Evolutionary conservation across 2,329 filamentous ascomycete species (phyloP), one percentile per base, ranked within the genome.

Genomic region (Paramyrothecium sp.): DNA sequence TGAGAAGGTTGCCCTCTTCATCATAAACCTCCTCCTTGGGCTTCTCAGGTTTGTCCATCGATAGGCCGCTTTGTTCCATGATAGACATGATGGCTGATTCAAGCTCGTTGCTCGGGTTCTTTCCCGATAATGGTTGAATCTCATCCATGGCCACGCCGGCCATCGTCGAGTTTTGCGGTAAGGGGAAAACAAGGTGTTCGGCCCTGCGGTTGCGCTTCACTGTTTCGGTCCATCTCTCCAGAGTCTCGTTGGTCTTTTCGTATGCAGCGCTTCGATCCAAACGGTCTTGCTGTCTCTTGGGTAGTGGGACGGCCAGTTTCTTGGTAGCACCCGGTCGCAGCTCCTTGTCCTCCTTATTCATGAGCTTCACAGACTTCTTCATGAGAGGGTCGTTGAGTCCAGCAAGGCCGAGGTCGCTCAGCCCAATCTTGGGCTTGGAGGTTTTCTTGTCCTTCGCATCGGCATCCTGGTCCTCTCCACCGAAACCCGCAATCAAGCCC

Each of bases 181-280:
- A 81, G 5, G 95, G 95, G 68, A 99, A 99, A 20, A 88, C 81
- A 13, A 99, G 79, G 71, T 97, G 92, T 61, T 98, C 95, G 1
- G 94, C 93, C 64, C 92, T 85, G 58, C 95, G 89, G 73, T 97
- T 97, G 33, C 91, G 87, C 75, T 97, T 96, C 67, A 99, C 92
- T 0, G 95, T 98, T 59, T 97, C 94, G 33, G 89, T 89, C 95
- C 95, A 99, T 65, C 92, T 87, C 61, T 91, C 87, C 23, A 99
- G 80, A 0, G 92, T 94, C 73, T 97, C 89, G 67, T 96, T 97
- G 53, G 92, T 93, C 78, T 97, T 93, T 38, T 92, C 87, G 65
- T 93, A 96, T 3, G 95, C 95, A 22, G 87, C 92, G 54, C 81
- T 80, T 54, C 95, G 90, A 67, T 96, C 89, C 17, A 97, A 75